Conservation (phyloP, 192 early-diverging fungal genomes). For the Gaertneriomyces sp. region DNA sequence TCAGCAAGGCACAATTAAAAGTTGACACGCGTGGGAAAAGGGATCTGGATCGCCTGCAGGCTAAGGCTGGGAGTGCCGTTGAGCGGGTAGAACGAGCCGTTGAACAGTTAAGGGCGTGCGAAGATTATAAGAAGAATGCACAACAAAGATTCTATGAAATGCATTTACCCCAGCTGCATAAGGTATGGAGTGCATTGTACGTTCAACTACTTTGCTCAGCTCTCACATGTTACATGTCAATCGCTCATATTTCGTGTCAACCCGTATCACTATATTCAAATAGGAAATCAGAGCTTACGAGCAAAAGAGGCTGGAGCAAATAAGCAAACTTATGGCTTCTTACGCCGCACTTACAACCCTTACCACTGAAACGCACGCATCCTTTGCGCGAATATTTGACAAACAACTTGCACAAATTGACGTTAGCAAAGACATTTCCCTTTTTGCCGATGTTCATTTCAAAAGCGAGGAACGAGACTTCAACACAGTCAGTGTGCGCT, state of each 20-base stretch:
- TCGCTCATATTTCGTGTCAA: too few relatives aligned
- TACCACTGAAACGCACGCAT: conserved; percentile 20
- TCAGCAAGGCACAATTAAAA: conserved; percentile 21
- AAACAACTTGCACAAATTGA: conserved; percentile 27
- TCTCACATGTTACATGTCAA: conserved; percentile 13
- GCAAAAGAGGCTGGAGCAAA: conserved; percentile 15
- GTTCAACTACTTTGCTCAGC: conserved; percentile 13
- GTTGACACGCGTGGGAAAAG: conserved; percentile 10
- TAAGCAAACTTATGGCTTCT: conserved; percentile 28
- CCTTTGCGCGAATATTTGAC: conserved; percentile 17
- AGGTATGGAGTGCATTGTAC: conserved; percentile 24
- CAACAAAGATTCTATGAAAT: conserved; percentile 23
- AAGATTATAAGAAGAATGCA: conserved; percentile 9
- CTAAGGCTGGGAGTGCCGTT: conserved; percentile 16
- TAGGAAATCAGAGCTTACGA: conserved; percentile 23
- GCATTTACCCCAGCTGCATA: conserved; percentile 9
- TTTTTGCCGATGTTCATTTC: conserved; percentile 26
- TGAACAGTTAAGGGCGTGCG: conserved; percentile 9
- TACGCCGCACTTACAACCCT: conserved; percentile 25
- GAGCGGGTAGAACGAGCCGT: conserved; percentile 15
- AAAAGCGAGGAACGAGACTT: conserved; percentile 11
- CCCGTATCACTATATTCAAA: neutral
- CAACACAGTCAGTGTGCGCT: conserved; percentile 18
- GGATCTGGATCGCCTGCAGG: conserved; percentile 26
- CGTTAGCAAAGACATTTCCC: conserved; percentile 25